phyloP scores from a whole-genome alignment of 2,329 filamentous ascomycete genomes.

The Diaporthe vaccinii region DNA sequence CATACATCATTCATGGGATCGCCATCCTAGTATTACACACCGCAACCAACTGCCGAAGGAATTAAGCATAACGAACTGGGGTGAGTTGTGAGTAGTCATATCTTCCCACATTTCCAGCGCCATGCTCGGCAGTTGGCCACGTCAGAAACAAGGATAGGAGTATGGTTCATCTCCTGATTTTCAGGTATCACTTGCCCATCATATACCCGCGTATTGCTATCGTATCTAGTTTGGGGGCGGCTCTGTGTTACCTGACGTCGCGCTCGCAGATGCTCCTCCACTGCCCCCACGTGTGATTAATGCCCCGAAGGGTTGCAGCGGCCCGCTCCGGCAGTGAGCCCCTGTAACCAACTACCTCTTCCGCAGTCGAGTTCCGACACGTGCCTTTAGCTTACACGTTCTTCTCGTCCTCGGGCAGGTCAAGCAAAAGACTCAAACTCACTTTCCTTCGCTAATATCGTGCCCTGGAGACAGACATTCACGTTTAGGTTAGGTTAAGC shows the following conservation, averaged over 20 bases:
- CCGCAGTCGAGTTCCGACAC: neutral
- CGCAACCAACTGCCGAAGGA: conserved; percentile 3
- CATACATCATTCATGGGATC: neutral
- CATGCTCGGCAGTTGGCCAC: neutral
- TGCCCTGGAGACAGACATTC: neutral
- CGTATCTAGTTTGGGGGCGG: neutral
- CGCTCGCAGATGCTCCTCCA: conserved; percentile 19
- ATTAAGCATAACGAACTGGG: neutral
- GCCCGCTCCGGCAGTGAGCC: conserved; percentile 21
- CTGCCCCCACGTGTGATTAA: conserved; percentile 26
- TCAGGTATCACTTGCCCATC: neutral
- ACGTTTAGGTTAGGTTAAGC: neutral
- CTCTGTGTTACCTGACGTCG: conserved; percentile 25
- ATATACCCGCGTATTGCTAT: neutral
- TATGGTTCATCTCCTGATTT: neutral
- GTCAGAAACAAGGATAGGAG: neutral
- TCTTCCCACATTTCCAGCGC: neutral
- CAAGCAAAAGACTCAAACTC: neutral
- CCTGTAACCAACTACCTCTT: neutral
- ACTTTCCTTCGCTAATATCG: neutral
- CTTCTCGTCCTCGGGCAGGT: neutral
- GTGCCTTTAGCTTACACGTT: neutral
- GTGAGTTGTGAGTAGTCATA: conserved; percentile 3
- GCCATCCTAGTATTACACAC: neutral
- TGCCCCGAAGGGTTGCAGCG: conserved; percentile 23